These are phyloP conservation scores for Coemansia javaensis DNA, from an alignment of 192 early-diverging fungal species.

Conservation along the genomic window DNA sequence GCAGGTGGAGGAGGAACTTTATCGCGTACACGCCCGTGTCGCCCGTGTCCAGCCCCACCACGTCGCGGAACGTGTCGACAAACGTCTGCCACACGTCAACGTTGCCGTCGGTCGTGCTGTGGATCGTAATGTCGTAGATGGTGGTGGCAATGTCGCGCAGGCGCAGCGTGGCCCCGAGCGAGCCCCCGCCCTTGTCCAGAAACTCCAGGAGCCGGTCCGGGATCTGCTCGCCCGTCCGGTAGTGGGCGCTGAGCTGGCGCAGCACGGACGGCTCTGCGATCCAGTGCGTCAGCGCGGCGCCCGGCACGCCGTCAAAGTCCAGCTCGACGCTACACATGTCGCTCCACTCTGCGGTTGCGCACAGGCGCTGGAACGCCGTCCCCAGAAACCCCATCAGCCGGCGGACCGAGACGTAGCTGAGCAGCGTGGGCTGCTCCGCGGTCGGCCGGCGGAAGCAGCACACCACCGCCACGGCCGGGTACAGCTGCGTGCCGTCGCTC, in stretches of 20 bases:
- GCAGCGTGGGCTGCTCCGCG: conserved; percentile 55
- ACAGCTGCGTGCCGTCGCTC: conserved; percentile 49
- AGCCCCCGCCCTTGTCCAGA: conserved; percentile 38
- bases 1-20: conserved; percentile 49
- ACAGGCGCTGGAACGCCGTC: conserved; percentile 53
- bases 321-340: conserved; percentile 60
- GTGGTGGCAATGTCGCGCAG: conserved; percentile 61
- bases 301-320: conserved; percentile 75
- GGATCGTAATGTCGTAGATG: conserved; percentile 60
- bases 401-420: conserved; percentile 64
- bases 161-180: neutral
- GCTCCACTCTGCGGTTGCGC: conserved; percentile 59
- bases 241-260: conserved; percentile 53
- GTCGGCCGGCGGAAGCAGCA: conserved; percentile 52
- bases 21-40: conserved; percentile 18
- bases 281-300: conserved; percentile 74
- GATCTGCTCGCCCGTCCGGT: conserved; percentile 52
- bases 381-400: conserved; percentile 73
- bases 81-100: conserved; percentile 47
- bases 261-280: conserved; percentile 52
- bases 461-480: conserved; percentile 55
- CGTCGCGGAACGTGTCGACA: conserved; percentile 37
- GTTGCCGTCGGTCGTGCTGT: conserved; percentile 43
- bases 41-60: conserved; percentile 28
- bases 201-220: conserved; percentile 57